Conservation (phyloP, 768 basidiomycete species). For the Pseudohyphozyma bogoriensis region DNA sequence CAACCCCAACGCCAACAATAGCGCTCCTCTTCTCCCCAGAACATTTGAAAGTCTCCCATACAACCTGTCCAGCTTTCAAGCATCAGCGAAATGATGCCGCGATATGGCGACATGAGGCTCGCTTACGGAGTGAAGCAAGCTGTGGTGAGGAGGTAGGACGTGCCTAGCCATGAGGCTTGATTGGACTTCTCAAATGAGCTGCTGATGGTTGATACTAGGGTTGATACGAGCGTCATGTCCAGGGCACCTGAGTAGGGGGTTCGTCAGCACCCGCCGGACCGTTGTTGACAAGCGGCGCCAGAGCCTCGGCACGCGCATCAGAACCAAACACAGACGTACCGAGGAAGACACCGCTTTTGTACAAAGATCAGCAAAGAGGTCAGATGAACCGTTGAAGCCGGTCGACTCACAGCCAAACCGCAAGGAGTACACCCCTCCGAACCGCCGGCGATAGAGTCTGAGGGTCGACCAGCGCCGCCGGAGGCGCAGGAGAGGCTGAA, state of each 20-base stretch:
- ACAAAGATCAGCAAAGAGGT: no score
- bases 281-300: background rate
- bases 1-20: slow-evolving; percentile 68
- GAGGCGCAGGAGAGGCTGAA: no score
- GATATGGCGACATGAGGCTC: no score
- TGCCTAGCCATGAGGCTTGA: slow-evolving; percentile 73
- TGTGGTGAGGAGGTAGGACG: slow-evolving; percentile 22
- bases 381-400: background rate
- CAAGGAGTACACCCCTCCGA: background rate
- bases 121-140: slow-evolving; percentile 35
- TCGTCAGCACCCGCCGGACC: background rate
- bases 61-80: no score
- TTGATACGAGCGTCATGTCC: slow-evolving; percentile 15
- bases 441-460: background rate
- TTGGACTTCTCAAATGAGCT: slow-evolving; percentile 28
- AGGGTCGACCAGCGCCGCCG: no score
- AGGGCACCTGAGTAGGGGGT: background rate
- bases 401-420: background rate
- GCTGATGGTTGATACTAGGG: slow-evolving; percentile 26
- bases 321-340: no score
- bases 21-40: slow-evolving; percentile 61
- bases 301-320: no score
- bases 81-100: no score
- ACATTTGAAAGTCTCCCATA: slow-evolving; percentile 39
- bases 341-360: background rate